phyloP scores from a whole-genome alignment of 225 moss, liverwort and hornwort species.

The Polytrichum formosum region DNA sequence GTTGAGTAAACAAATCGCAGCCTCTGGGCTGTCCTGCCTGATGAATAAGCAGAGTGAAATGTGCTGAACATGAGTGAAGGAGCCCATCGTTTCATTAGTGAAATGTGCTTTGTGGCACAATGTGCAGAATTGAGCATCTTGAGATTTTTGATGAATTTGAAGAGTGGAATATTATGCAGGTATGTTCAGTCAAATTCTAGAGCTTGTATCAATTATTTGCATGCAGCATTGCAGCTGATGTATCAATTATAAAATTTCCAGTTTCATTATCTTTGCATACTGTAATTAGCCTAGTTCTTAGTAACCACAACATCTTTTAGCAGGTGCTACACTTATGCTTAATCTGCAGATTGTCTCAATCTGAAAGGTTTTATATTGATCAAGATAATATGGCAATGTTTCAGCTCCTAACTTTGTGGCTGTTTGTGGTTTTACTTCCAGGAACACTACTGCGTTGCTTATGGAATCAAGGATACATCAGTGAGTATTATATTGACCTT shows the following conservation, averaged over 20 bases:
- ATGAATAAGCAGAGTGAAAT: no score
- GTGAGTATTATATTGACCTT: slow-evolving; percentile 39
- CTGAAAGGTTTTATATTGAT: no score
- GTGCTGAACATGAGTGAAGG: no score
- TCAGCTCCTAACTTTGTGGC: neutral
- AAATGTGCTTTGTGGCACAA: slow-evolving; percentile 4
- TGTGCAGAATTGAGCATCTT: slow-evolving; percentile 65
- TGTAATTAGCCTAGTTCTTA: no score
- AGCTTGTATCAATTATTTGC: no score
- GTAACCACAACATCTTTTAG: no score
- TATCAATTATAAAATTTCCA: neutral
- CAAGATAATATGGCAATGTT: no score
- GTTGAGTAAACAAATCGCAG: neutral
- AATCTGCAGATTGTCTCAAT: no score
- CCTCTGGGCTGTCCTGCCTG: no score
- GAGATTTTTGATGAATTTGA: slow-evolving; percentile 99
- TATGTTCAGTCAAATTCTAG: slow-evolving; percentile 7
- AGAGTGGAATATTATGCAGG: slow-evolving; percentile 99
- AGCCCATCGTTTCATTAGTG: no score
- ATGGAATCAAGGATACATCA: slow-evolving; percentile 69
- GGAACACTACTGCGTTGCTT: slow-evolving; percentile 91
- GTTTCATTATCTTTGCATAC: no score
- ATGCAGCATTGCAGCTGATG: neutral
- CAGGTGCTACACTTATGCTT: neutral
- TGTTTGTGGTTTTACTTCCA: slow-evolving; percentile 25